Evolutionary conservation across 495 filamentous ascomycete genomes (phyloP), one percentile per base, ranked within the genome.

Genomic region (Aspergillus kassunensis): DNA sequence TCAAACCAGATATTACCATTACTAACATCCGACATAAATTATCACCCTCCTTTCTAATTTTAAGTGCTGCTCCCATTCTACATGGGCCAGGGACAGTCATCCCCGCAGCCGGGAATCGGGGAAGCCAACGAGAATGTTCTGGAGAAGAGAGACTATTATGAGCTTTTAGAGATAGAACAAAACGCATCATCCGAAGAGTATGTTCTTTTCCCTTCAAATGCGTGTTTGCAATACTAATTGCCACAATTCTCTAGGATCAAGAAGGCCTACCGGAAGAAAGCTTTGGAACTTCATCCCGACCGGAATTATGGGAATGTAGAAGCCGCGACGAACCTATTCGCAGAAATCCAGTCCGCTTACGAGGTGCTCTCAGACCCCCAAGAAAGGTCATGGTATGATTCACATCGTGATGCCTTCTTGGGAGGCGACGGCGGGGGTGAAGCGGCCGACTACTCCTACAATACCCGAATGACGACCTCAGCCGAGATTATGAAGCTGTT

Each of bases 311-410:
- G 87, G 52, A 85, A 96, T 62, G 83, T 83, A 45, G 90, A 93
- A 55, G 81, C 83, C 53, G 81, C 92, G 7, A 98, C 93, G 0
- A 75, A 71, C 52, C 82, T 84, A 16, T 99, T 99, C 64, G 90
- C 91, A 37, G 90, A 93, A 58, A 79, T 97, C 20, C 91, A 96
- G 64, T 78, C 90, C 9, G 93, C 93, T 31, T 96, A 97, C 67
- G 91, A 97, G 63, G 82, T 97, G 18, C 84, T 99, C 2, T 95
- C 91, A 13, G 95, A 99, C 65, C 83, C 89, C 7, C 91, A 97
- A 65, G 93, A 99, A 65, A 83, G 95, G 40, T 86, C 91, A 8
- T 97, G 93, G 93, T 99, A 99, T 67, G 92, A 99, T 61, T 88
- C 90, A 19, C 93, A 99, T 60, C 86, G 89, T 44, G 86, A 90